Percentiles rank a stretch among this genome's conserved stretches.
Evolutionary conservation across 257 asterid genomes (phyloP).

Genomic region (Nicotiana paniculata): DNA sequence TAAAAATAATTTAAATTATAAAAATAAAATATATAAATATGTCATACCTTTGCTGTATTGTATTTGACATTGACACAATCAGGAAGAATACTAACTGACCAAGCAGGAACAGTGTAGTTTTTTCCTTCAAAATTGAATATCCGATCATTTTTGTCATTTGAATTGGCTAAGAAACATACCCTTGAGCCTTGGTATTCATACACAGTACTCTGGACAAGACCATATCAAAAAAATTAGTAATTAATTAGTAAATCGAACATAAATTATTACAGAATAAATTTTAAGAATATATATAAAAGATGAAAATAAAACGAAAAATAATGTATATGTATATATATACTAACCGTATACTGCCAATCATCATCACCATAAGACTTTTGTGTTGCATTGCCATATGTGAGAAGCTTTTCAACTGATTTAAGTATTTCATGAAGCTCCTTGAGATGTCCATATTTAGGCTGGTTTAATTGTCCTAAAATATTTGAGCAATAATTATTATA

Average conservation of each 20-base stretch:
- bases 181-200: conserved; percentile 20
- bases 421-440: conserved; percentile 29
- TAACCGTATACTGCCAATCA: conserved; percentile 17
- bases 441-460: conserved; percentile 44
- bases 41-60: conserved; percentile 36
- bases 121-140: conserved; percentile 29
- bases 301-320: not conserved
- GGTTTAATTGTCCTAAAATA: conserved; percentile 28
- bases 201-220: conserved; percentile 22
- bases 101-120: conserved; percentile 23
- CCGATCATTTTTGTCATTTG: conserved; percentile 9
- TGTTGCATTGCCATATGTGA: conserved; percentile 27
- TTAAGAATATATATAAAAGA: too few species aligned
- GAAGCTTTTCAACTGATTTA: conserved; percentile 25
- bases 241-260: not conserved
- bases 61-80: conserved; percentile 30
- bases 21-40: not conserved
- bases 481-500: not conserved
- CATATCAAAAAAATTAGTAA: not conserved
- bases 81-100: conserved; percentile 46
- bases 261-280: too few species aligned
- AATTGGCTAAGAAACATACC: conserved; percentile 40
- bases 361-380: conserved; percentile 19
- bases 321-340: not conserved
- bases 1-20: not conserved